Evolutionary conservation across 2,329 filamentous ascomycete species (phyloP), one percentile per base, ranked within the genome.

Genomic region (Colletotrichum sp.): DNA sequence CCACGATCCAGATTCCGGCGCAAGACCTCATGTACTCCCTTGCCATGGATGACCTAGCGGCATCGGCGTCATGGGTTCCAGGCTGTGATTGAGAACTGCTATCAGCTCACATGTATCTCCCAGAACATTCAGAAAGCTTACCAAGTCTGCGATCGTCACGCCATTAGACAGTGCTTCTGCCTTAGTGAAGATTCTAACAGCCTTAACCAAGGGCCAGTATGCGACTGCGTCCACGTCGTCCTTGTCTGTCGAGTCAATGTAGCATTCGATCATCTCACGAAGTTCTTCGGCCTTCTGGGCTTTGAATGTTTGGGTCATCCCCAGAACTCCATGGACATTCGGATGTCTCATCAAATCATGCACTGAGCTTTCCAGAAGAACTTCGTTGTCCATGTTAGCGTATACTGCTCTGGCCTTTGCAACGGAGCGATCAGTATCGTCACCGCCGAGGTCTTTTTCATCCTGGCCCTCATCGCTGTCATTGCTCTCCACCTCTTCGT

Each of bases 1-100:
- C 90, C 15, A 92, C 89, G 64, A 93, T 90, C 90, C 90, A 93
- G 1, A 93, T 80, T 2, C 88, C 87, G 2, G 88, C 89, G 77
- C 91, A 93, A 72, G 89, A 85, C 79, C 93, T 90, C 83, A 93
- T 89, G 78, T 93, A 93, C 0, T 85, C 84, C 57, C 87, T 85
- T 2, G 91, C 90, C 24, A 93, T 88, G 4, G 90, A 88, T 48
- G 89, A 86, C 64, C 92, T 86, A 26, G 91, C 92, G 5, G 90
- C 88, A 79, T 93, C 93, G 1, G 88, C 88, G 78, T 93, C 92
- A 16, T 91, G 88, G 1, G 91, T 85, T 39, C 91, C 91, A 5
- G 91, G 91, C 81, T 85, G 67, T 55, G 12, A 8, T 1, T 24
- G 4, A 10, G 5, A 7, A 39, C 8, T 18, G 16, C 15, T 60